These are phyloP conservation scores for Phytophthora pistaciae DNA, from an alignment of 352 stramenopile genomes.

Conservation along the genomic window DNA sequence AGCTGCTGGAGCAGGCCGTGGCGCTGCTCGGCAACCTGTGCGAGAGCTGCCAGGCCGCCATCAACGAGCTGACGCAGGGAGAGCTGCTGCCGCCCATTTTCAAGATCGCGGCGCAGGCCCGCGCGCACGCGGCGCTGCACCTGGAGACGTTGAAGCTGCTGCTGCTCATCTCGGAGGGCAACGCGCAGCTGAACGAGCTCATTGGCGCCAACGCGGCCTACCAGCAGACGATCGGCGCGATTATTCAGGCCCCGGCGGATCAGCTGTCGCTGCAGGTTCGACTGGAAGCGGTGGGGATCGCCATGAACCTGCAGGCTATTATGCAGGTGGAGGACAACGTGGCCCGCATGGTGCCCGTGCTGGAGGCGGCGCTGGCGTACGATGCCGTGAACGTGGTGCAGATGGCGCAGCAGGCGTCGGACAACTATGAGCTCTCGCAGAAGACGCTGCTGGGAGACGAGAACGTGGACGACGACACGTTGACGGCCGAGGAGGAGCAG, in stretches of 20 bases:
- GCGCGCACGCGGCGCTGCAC: slow-evolving; percentile 61
- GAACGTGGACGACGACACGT: slow-evolving; percentile 66
- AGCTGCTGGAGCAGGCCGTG: slow-evolving; percentile 85
- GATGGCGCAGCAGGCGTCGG: slow-evolving; percentile 72
- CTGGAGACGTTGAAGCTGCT: slow-evolving; percentile 85
- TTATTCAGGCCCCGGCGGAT: slow-evolving; percentile 72
- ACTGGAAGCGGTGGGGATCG: slow-evolving; percentile 77
- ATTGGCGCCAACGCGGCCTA: slow-evolving; percentile 69
- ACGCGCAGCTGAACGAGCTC: slow-evolving; percentile 77
- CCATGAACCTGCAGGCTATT: slow-evolving; percentile 81
- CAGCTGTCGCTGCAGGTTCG: slow-evolving; percentile 56
- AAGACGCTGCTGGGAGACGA: slow-evolving; percentile 73
- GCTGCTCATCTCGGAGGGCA: slow-evolving; percentile 85
- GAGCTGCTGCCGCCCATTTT: slow-evolving; percentile 81
- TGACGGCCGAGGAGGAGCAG: slow-evolving; percentile 69
- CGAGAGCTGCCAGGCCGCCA: slow-evolving; percentile 81
- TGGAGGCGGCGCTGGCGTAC: slow-evolving; percentile 82
- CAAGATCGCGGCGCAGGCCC: slow-evolving; percentile 67
- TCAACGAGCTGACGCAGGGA: slow-evolving; percentile 85
- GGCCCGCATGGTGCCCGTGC: slow-evolving; percentile 66
- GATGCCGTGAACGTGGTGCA: slow-evolving; percentile 81
- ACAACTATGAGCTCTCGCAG: slow-evolving; percentile 68
- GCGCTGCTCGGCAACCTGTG: slow-evolving; percentile 84
- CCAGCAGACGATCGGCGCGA: slow-evolving; percentile 70
- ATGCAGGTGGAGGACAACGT: slow-evolving; percentile 82